phyloP scores from a whole-genome alignment of 202 grass and related monocot species.

The Tripidium arundinaceum region DNA sequence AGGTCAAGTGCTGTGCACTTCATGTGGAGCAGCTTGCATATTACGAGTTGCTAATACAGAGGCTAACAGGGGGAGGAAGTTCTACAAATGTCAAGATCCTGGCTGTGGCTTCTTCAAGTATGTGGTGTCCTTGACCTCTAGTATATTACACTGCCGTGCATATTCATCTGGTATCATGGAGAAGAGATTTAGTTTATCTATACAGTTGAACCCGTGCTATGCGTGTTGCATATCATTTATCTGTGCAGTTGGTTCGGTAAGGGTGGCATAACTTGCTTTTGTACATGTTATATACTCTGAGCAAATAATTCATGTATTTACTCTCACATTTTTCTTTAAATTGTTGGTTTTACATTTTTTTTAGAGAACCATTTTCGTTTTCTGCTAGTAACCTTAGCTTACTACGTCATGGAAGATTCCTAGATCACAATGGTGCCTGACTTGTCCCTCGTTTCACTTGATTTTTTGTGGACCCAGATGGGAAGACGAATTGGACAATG shows the following conservation, averaged over 20 bases:
- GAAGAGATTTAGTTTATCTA: background rate
- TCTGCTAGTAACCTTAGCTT: background rate
- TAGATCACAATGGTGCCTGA: background rate
- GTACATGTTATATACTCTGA: background rate
- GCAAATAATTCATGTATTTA: background rate
- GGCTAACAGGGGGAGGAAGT: conserved; percentile 80
- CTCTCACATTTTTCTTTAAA: background rate
- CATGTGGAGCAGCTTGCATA: conserved; percentile 60
- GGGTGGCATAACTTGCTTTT: background rate
- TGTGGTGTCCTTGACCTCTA: background rate
- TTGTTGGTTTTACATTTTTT: background rate
- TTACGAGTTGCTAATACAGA: conserved; percentile 70
- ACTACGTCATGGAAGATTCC: background rate
- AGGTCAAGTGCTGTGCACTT: conserved; percentile 61
- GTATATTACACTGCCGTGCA: background rate
- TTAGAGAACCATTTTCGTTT: background rate
- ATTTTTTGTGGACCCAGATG: conserved; percentile 50
- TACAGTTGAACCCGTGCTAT: background rate
- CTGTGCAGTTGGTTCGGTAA: background rate
- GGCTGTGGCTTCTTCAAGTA: conserved; percentile 77
- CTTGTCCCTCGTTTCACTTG: background rate
- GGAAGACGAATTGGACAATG: conserved; percentile 63
- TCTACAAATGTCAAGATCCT: conserved; percentile 70
- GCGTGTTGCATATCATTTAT: background rate
- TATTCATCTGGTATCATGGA: background rate